phyloP scores from a whole-genome alignment of 2,329 filamentous ascomycete genomes.

The Venturia asperata region DNA sequence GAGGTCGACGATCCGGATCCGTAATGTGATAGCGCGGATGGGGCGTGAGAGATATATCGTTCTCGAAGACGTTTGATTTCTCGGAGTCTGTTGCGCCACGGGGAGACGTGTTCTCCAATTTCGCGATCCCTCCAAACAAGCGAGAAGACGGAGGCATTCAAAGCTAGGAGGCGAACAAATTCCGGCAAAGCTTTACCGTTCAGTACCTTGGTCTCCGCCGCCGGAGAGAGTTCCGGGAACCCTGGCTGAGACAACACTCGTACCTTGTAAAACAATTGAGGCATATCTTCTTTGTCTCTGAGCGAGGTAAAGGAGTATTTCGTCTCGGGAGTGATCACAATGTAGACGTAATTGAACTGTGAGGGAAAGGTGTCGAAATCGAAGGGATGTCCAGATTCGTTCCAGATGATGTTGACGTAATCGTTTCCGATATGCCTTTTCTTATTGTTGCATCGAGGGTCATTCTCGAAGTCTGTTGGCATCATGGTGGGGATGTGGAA shows the following conservation, averaged over 20 bases:
- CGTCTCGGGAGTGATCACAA: slow-evolving; percentile 86
- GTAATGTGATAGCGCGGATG: background rate
- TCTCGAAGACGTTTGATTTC: slow-evolving; percentile 80
- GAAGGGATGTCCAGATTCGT: slow-evolving; percentile 87
- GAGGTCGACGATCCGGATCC: background rate
- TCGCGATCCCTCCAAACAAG: slow-evolving; percentile 77
- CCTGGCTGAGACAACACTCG: slow-evolving; percentile 81
- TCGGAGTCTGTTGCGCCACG: slow-evolving; percentile 79
- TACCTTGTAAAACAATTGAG: slow-evolving; percentile 71
- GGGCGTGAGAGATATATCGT: slow-evolving; percentile 25
- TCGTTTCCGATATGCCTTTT: slow-evolving; percentile 96
- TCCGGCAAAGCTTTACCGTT: slow-evolving; percentile 72
- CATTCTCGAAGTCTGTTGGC: slow-evolving; percentile 75
- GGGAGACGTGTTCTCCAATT: slow-evolving; percentile 75
- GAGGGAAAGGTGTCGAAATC: slow-evolving; percentile 87
- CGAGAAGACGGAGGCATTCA: slow-evolving; percentile 91
- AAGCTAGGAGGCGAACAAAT: slow-evolving; percentile 79
- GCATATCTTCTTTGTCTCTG: slow-evolving; percentile 27
- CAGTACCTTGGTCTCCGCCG: slow-evolving; percentile 81
- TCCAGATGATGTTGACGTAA: slow-evolving; percentile 97
- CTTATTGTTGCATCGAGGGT: slow-evolving; percentile 71
- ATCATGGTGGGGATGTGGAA: slow-evolving; percentile 97
- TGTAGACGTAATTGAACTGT: slow-evolving; percentile 94
- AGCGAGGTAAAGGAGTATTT: slow-evolving; percentile 63
- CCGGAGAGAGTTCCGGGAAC: slow-evolving; percentile 87